Percentiles rank a stretch among this genome's conserved stretches.
phyloP scores from a whole-genome alignment of 345 rosid genomes.

The Microcos paniculata region DNA sequence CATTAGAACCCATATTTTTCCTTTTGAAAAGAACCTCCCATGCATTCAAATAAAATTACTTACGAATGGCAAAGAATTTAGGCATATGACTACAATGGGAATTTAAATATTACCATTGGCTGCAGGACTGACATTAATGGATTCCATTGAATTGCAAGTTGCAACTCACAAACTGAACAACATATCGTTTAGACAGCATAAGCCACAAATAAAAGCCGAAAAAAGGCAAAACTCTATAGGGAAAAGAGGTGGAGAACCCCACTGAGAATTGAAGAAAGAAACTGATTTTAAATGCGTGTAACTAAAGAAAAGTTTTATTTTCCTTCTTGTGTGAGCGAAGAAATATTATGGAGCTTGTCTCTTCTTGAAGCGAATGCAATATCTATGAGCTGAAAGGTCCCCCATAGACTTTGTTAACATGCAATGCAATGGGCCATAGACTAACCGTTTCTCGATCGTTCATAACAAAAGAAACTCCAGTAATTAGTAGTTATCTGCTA shows the following conservation, averaged over 20 bases:
- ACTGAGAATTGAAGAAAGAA: background rate
- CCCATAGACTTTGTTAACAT: background rate
- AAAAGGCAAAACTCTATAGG: background rate
- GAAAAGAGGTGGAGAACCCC: background rate
- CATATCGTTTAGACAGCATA: background rate
- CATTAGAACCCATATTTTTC: background rate
- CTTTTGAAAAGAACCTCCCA: background rate
- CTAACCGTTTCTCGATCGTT: background rate
- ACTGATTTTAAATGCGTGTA: slow-evolving; percentile 3
- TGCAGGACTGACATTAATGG: background rate
- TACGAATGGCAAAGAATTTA: slow-evolving; percentile 10
- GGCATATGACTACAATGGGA: background rate
- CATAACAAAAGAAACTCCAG: background rate
- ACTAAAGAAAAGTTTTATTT: slow-evolving; percentile 3
- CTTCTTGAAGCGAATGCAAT: slow-evolving; percentile 5
- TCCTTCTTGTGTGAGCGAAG: slow-evolving; percentile 15
- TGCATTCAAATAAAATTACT: background rate
- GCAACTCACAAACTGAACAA: background rate
- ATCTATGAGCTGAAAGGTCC: background rate
- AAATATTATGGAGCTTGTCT: slow-evolving; percentile 4
- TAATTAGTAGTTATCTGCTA: background rate
- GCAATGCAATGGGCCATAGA: background rate
- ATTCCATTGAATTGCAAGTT: background rate
- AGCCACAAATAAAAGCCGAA: slow-evolving; percentile 3
- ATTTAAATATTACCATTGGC: background rate